Evolutionary conservation across 2,329 filamentous ascomycete genomes (phyloP), one percentile per base, ranked within the genome.

Genomic region (Fusarium piperis): DNA sequence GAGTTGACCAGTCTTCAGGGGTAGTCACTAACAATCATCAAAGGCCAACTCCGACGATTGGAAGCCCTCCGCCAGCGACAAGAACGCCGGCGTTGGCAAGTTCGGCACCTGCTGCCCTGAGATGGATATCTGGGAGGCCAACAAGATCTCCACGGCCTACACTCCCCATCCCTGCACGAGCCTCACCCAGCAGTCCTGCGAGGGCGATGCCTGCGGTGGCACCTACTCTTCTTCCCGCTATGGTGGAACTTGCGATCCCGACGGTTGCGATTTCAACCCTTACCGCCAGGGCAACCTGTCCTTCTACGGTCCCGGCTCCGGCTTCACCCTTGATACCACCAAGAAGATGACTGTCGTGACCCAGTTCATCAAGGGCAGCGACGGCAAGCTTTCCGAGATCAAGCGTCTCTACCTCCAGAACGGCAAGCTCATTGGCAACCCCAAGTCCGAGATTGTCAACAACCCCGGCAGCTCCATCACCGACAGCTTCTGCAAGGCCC

Each of bases 221-320:
- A 85, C 86, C 36, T 88, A 86, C 76, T 83, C 81, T 59, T 59
- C 73, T 56, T 81, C 85, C 74, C 89, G 90, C 69, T 92, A 92
- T 78, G 82, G 76, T 28, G 90, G 90, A 59, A 81, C 87, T 64
- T 93, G 91, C 79, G 91, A 93, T 78, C 88, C 89, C 68, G 90
- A 92, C 76, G 91, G 91, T 41, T 93, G 91, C 76, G 91, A 92
- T 79, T 92, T 91, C 86, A 92, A 92, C 86, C 78, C 86, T 39
- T 93, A 88, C 87, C 90, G 90, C 78, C 85, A 89, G 84, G 91
- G 91, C 68, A 86, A 90, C 81, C 83, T 83, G 66, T 82, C 81
- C 79, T 93, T 91, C 84, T 92, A 89, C 82, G 91, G 90, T 59
- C 75, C 72, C n/a, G 81, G 81, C 57, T 81, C 85, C 1, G 84